Percentiles rank a stretch among this genome's conserved stretches.
Evolutionary conservation across 2,329 filamentous ascomycete species (phyloP).

Genomic region (Venturia effusa): DNA sequence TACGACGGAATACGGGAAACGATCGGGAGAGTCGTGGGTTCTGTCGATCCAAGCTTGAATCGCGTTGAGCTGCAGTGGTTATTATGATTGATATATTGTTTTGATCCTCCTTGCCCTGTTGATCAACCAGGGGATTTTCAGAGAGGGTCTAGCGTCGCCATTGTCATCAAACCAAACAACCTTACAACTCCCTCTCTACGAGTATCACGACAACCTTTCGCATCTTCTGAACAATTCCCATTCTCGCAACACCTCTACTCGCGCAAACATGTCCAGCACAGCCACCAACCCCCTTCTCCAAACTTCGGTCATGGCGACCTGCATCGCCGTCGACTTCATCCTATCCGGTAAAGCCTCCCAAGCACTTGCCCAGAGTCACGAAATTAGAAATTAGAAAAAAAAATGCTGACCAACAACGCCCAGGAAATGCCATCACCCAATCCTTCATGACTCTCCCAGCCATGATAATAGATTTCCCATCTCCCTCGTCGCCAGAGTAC

Average conservation of each 20-base stretch:
- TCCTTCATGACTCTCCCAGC: slow-evolving; percentile 42
- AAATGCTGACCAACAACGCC: neutral
- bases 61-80: neutral
- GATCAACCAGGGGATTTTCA: no score
- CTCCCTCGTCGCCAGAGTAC: slow-evolving; percentile 30
- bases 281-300: neutral
- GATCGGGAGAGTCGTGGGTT: neutral
- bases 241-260: neutral
- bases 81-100: neutral
- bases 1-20: neutral
- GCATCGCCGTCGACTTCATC: slow-evolving; percentile 39
- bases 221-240: no score
- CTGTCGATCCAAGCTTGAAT: neutral
- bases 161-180: no score
- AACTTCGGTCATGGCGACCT: slow-evolving; percentile 30
- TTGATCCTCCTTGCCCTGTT: neutral
- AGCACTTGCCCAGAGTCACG: neutral
- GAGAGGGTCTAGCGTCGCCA: no score
- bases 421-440: slow-evolving; percentile 43
- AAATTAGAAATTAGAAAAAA: neutral
- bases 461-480: slow-evolving; percentile 36
- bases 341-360: slow-evolving; percentile 29
- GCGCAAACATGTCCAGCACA: neutral
- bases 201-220: neutral
- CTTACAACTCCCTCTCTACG: no score